phyloP scores from a whole-genome alignment of 2,329 filamentous ascomycete genomes.

The Colletotrichum ledebouriae region DNA sequence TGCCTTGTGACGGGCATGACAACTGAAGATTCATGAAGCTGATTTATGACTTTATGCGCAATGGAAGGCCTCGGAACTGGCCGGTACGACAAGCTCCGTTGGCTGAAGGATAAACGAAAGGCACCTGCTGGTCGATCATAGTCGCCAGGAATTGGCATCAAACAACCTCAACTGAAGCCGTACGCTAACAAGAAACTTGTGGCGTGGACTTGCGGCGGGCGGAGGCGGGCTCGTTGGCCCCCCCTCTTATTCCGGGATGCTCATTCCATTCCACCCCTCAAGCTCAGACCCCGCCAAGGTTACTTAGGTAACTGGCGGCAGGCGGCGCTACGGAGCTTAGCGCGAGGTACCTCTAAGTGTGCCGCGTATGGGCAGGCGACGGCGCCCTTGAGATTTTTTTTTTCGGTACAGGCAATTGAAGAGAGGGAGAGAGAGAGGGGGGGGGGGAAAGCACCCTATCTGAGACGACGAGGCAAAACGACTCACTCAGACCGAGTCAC shows the following conservation, averaged over 20 bases:
- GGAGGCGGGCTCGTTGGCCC: conserved; percentile 8
- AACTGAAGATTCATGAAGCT: background rate
- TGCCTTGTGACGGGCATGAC: background rate
- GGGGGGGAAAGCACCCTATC: conserved; percentile 4
- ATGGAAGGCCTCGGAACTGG: conserved; percentile 33
- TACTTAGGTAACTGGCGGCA: conserved; percentile 24
- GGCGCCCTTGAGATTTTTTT: conserved; percentile 20
- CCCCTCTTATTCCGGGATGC: conserved; percentile 26
- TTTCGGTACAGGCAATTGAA: background rate
- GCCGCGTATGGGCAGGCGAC: conserved; percentile 12
- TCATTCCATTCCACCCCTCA: background rate
- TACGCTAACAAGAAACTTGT: conserved; percentile 10
- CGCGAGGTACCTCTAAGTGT: conserved; percentile 12
- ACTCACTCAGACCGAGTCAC: conserved; percentile 26
- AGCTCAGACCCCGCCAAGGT: conserved; percentile 37
- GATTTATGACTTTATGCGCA: conserved; percentile 26
- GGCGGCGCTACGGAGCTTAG: conserved; percentile 13
- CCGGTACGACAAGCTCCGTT: conserved; percentile 33
- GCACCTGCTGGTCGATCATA: too few relatives aligned
- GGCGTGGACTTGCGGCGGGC: conserved; percentile 26
- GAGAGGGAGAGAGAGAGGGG: too few relatives aligned
- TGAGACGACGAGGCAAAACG: conserved; percentile 9
- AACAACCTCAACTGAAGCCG: conserved; percentile 19
- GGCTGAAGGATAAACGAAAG: background rate
- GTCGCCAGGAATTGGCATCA: background rate